Evolutionary conservation across 2,329 filamentous ascomycete genomes (phyloP).

Genomic region (Ophiocordyceps australis): DNA sequence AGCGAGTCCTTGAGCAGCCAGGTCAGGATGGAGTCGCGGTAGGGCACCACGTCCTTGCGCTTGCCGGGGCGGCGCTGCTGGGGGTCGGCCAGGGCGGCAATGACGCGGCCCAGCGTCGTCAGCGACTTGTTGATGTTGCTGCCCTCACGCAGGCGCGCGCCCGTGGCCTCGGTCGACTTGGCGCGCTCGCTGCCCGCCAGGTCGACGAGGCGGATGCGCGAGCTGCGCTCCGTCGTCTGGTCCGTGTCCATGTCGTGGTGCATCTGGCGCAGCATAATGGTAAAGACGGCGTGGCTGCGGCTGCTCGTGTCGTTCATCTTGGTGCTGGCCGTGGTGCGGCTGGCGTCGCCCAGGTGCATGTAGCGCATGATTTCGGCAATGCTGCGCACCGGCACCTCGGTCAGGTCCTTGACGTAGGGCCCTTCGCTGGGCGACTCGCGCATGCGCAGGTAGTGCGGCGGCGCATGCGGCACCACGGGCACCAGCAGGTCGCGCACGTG

Average conservation of each 20-base stretch:
- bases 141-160: slow-evolving; percentile 76
- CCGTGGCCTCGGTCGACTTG: slow-evolving; percentile 89
- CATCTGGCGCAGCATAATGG: slow-evolving; percentile 94
- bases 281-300: slow-evolving; percentile 93
- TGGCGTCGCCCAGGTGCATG: slow-evolving; percentile 80
- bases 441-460: slow-evolving; percentile 89
- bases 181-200: slow-evolving; percentile 88
- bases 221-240: slow-evolving; percentile 87
- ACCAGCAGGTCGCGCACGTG: slow-evolving; percentile 89
- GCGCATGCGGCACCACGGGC: slow-evolving; percentile 48
- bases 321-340: slow-evolving; percentile 77
- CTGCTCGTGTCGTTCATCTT: slow-evolving; percentile 99
- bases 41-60: slow-evolving; percentile 56
- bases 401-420: slow-evolving; percentile 92
- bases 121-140: slow-evolving; percentile 99
- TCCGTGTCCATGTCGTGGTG: slow-evolving; percentile 96
- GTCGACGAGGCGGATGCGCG: slow-evolving; percentile 86
- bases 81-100: slow-evolving; percentile 67
- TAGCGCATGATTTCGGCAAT: slow-evolving; percentile 74
- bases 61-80: slow-evolving; percentile 42
- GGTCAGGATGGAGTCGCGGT: slow-evolving; percentile 69
- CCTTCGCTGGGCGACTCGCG: slow-evolving; percentile 89
- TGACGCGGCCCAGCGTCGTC: slow-evolving; percentile 86
- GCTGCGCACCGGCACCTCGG: slow-evolving; percentile 77
- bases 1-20: slow-evolving; percentile 92